These are phyloP conservation scores for Salix caprea DNA, from an alignment of 345 rosid species.

Conservation along the genomic window DNA sequence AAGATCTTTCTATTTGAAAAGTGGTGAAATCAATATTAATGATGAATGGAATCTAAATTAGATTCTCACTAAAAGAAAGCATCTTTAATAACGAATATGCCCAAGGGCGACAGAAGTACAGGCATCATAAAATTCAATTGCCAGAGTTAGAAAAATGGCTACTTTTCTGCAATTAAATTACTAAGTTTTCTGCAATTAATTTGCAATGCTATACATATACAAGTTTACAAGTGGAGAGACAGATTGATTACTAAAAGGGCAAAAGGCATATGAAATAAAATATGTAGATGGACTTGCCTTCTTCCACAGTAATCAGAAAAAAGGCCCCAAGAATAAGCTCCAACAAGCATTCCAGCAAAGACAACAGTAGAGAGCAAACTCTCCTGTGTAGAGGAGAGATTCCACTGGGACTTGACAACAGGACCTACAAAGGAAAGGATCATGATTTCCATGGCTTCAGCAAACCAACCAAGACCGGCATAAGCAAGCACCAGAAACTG, in stretches of 20 bases:
- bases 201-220: no score
- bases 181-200: no score
- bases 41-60: no score
- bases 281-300: conserved; percentile 21
- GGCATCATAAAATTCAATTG: no score
- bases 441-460: conserved; percentile 54
- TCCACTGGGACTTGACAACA: conserved; percentile 39
- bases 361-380: conserved; percentile 35
- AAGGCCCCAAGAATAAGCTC: conserved; percentile 52
- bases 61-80: no score
- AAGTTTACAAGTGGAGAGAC: not conserved
- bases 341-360: conserved; percentile 46
- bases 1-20: no score
- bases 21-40: no score
- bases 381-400: conserved; percentile 36
- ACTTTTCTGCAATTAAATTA: no score
- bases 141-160: no score
- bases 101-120: no score
- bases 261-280: not conserved
- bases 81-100: no score
- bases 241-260: not conserved
- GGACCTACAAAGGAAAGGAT: conserved; percentile 48
- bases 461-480: conserved; percentile 41
- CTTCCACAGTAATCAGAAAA: conserved; percentile 42
- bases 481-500: conserved; percentile 38